Base-by-base conservation (phyloP, 1,284 basidiomycete species). In the Laetiporus sulphureus region DNA sequence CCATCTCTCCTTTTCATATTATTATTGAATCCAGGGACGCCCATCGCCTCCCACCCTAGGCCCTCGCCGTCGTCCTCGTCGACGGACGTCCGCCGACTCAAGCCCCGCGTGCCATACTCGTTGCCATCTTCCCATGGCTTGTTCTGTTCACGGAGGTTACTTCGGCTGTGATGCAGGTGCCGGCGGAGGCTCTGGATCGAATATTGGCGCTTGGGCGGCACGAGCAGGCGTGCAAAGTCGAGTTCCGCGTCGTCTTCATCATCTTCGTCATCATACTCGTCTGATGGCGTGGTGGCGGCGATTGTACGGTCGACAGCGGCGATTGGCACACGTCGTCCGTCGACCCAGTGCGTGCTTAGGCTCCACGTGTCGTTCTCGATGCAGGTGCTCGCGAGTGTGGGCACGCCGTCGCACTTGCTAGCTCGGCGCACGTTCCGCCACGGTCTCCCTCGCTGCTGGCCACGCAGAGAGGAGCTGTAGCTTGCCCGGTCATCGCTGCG, bases 151-250 rank as follows among this genome's bases (percentile, higher is more conserved):
- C 38, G 40, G 31, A 37, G 45, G 13, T 43, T 49, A 13, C 48
- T 44, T n/a, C 50, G 53, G 22, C 55, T 50, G 7, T 54, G 56
- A n/a, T 66, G 68, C 6, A 84, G 64, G 49, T 83, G 79, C 41
- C 66, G 73, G 38, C 81, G 66, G 42, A 83, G 60, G 55, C 79
- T 82, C 48, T 68, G 73, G 48, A 83, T 83, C 7, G 80, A 83
- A 44, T 79, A 71, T 54, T 84, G 83, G 24, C 83, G 67, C 54
- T 79, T 81, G 11, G 83, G 71, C 8, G 77, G 80, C n/a, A 82
- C 74, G 27, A 86, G 71, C 42, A 86, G 67, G 27, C 70, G 69
- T 7, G 81, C 77, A 31, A 86, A 67, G 51, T 81, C 73, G 27
- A 84, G 65, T 48, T 83, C 81, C 7, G 68, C 75, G 20, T 79